phyloP scores from a whole-genome alignment of 495 filamentous ascomycete species.

The Pyrenula aspistea region DNA sequence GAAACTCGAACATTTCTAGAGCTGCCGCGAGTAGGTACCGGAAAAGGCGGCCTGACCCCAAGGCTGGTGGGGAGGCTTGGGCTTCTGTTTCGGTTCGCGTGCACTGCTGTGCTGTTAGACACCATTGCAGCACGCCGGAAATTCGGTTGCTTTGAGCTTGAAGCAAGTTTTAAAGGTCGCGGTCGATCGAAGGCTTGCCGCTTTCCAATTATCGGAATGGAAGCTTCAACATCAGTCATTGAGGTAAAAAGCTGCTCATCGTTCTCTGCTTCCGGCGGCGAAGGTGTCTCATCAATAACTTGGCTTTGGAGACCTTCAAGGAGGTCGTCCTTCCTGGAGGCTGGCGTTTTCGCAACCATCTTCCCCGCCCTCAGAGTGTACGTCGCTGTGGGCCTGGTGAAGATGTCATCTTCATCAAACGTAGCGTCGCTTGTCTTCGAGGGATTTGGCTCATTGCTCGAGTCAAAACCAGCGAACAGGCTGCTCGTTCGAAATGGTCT shows the following conservation, averaged over 20 bases:
- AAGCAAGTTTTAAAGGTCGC: constrained; percentile 12
- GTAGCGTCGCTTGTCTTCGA: constrained; percentile 34
- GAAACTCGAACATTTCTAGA: constrained; percentile 65
- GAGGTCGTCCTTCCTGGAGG: neutral
- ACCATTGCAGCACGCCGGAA: constrained; percentile 60
- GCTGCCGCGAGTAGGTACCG: constrained; percentile 79
- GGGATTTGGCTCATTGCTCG: constrained; percentile 38
- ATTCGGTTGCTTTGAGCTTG: constrained; percentile 32
- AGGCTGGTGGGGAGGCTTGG: constrained; percentile 58
- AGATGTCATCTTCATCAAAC: constrained; percentile 22
- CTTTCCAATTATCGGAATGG: constrained; percentile 2
- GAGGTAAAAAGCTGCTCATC: neutral
- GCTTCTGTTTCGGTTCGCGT: constrained; percentile 57
- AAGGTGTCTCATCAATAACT: neutral
- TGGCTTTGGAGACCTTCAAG: neutral
- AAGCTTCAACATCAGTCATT: neutral
- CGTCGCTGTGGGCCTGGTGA: constrained; percentile 30
- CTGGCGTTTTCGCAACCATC: constrained; percentile 18
- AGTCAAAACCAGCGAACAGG: constrained; percentile 76
- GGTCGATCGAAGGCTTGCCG: constrained; percentile 22
- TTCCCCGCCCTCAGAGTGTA: constrained; percentile 31
- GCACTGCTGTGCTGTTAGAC: constrained; percentile 61
- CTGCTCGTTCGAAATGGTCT: constrained; percentile 66
- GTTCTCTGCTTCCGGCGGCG: neutral
- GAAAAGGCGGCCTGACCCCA: constrained; percentile 59